phyloP scores from a whole-genome alignment of 2,329 filamentous ascomycete species.

The Paecilomyces dactylethromorphus region DNA sequence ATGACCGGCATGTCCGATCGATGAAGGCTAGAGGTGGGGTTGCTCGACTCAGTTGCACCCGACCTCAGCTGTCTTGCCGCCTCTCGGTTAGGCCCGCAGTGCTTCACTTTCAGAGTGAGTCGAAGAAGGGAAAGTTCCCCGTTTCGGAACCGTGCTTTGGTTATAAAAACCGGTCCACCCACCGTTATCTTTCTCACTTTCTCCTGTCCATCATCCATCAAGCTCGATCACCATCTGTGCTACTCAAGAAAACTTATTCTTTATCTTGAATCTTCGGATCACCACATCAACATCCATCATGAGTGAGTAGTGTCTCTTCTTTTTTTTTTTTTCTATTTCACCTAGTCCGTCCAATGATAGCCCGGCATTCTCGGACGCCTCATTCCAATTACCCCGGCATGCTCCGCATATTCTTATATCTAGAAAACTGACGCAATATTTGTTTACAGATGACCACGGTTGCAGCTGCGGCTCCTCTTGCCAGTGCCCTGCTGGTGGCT shows the following conservation, averaged over 20 bases:
- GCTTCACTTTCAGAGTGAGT: not conserved
- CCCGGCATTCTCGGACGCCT: not conserved
- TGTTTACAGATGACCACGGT: constrained; percentile 22
- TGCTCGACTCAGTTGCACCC: not conserved
- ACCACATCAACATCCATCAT: constrained; percentile 12
- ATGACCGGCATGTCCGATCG: not conserved
- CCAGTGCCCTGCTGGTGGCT: constrained; percentile 34
- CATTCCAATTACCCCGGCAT: too few relatives aligned
- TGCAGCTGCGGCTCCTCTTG: constrained; percentile 36
- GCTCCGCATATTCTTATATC: too few relatives aligned
- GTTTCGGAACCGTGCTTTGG: not conserved
- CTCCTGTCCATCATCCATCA: not conserved
- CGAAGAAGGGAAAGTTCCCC: not conserved
- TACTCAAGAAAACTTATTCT: not conserved
- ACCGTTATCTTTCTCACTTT: not conserved
- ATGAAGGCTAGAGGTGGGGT: not conserved
- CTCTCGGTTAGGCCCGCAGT: not conserved
- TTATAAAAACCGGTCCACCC: not conserved
- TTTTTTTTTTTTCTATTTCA: not conserved
- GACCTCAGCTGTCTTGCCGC: not conserved
- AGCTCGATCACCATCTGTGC: constrained; percentile 5
- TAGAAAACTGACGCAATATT: not conserved
- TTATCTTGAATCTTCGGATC: not conserved
- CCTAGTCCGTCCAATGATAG: not conserved
- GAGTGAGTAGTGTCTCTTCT: constrained; percentile 12